These are phyloP conservation scores for Sporothrix luriei DNA, from an alignment of 2,329 filamentous ascomycete species.

Conservation along the genomic window DNA sequence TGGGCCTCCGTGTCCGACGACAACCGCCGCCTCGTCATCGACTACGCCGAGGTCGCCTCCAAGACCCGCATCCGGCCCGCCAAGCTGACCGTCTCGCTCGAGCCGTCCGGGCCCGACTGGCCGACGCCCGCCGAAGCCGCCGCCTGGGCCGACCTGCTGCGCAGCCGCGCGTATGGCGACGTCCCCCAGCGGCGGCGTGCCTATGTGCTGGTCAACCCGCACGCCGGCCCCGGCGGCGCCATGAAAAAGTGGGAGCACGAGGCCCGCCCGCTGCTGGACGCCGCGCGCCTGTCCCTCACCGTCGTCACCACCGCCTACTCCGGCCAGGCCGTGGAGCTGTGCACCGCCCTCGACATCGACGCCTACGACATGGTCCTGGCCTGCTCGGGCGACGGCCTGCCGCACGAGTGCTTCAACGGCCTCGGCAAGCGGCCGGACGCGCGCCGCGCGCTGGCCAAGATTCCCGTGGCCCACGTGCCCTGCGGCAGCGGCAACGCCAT, in stretches of 20 bases:
- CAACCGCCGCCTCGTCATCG: constrained; percentile 66
- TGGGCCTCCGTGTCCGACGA: constrained; percentile 66
- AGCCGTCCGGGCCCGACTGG: constrained; percentile 35
- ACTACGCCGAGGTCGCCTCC: constrained; percentile 66
- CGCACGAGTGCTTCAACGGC: constrained; percentile 94
- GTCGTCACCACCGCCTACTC: constrained; percentile 69
- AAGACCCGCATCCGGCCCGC: constrained; percentile 63
- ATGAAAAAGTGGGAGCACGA: constrained; percentile 71
- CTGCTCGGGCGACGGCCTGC: constrained; percentile 88
- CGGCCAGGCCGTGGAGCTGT: constrained; percentile 79
- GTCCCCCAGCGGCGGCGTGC: constrained; percentile 69
- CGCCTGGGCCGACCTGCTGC: constrained; percentile 64
- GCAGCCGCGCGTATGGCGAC: constrained; percentile 73
- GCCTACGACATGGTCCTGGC: constrained; percentile 83
- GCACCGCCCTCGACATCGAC: constrained; percentile 73
- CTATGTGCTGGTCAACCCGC: constrained; percentile 88
- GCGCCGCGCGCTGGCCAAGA: constrained; percentile 67
- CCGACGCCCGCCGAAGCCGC: constrained; percentile 51
- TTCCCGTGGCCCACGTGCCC: constrained; percentile 85
- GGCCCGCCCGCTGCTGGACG: constrained; percentile 79
- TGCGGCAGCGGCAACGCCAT: constrained; percentile 95
- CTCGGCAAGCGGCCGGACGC: constrained; percentile 77
- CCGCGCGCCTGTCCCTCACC: constrained; percentile 76
- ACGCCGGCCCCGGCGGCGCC: constrained; percentile 79
- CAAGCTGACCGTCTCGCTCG: constrained; percentile 42